Base-by-base conservation (phyloP, 371 early-diverging fungal genomes). In the Fennellomyces sp. region DNA sequence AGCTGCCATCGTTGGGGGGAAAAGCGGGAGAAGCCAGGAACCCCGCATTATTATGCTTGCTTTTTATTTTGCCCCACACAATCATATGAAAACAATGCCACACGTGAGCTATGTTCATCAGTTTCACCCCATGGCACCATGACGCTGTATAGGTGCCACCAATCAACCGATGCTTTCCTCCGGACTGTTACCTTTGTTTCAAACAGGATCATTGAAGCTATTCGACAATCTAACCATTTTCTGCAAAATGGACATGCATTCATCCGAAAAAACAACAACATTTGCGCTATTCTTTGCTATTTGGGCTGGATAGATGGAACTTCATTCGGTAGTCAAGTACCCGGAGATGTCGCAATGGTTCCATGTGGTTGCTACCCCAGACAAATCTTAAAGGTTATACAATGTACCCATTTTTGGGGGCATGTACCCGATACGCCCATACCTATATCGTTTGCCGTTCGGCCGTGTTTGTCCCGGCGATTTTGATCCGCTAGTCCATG, bases 401-500 rank as follows among this genome's bases (percentile, higher is more conserved):
- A 54, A 39, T 41, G 26, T 36, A n/a, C 29, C n/a, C 13, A 21
- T 27, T 53, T 29, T 27, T 28, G 36, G 19, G 4, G 28, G 27
- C 59, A n/a, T n/a, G n/a, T n/a, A n/a, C n/a, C n/a, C n/a, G n/a
- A n/a, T n/a, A n/a, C n/a, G n/a, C n/a, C n/a, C n/a, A n/a, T 75
- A 76, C 83, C 80, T 39, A 82, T 36, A 29, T 80, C 79, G 21
- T 61, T 31, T 15, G 78, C 72, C 13, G 67, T 71, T 47, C 79
- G 64, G 25, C 76, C 74, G 27, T 72, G 72, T 48, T 73, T 80
- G 49, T 83, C 83, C 23, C 53, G 58, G 2, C 30, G 21, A n/a
- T 26, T 10, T 10, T 25, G 8, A 33, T 74, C 56, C 2, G 70
- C 74, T 8, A 56, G 23, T 8, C 62, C 51, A 5, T 36, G 19